Evolutionary conservation across 2,329 filamentous ascomycete species (phyloP).

Genomic region (Ascochyta lentis): DNA sequence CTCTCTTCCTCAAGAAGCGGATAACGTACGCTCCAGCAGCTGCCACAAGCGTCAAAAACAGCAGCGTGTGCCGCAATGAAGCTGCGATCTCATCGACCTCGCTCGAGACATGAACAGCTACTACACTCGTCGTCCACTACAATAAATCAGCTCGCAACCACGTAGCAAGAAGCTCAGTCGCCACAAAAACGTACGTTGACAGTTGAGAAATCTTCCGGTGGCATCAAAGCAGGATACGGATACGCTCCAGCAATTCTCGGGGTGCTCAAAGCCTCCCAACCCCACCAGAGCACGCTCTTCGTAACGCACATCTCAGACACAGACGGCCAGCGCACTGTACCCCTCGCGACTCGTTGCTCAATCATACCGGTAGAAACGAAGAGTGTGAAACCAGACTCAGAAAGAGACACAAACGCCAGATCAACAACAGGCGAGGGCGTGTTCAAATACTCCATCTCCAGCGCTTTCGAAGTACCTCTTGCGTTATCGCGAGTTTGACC

Average conservation of each 20-base stretch:
- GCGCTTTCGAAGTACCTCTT: background rate
- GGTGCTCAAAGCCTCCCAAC: background rate
- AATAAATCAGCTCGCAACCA: no score
- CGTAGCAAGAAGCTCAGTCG: no score
- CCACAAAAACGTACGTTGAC: background rate
- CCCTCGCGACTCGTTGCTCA: background rate
- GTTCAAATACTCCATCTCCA: background rate
- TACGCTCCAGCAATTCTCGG: background rate
- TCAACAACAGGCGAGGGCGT: background rate
- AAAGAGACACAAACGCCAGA: background rate
- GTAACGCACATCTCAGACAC: background rate
- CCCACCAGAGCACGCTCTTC: background rate
- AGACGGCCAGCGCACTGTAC: background rate
- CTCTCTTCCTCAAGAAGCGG: no score
- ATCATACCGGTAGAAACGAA: background rate
- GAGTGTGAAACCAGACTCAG: background rate
- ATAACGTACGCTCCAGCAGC: no score
- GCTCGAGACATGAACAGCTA: no score
- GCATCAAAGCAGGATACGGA: background rate
- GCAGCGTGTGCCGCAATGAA: no score
- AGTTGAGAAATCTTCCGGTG: background rate
- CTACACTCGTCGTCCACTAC: no score
- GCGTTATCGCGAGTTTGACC: background rate
- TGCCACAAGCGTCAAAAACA: no score
- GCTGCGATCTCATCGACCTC: no score